Conservation (phyloP, 1,139 yeast species). For the Protomyces inundatus region DNA sequence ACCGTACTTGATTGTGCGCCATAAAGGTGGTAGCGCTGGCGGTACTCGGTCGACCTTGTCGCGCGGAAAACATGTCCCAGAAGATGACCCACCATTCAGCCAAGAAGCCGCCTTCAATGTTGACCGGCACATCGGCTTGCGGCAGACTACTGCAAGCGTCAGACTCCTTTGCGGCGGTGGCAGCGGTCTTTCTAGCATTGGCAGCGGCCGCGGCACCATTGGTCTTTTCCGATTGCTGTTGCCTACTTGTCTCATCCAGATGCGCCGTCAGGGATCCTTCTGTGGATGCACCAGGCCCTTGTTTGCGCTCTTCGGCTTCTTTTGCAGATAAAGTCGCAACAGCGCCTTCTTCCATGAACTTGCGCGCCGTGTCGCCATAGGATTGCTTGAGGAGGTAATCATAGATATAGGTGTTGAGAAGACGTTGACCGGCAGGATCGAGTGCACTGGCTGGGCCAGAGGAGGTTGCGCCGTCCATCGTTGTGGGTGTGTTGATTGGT, state of each 20-base stretch:
- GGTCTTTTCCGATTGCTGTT: not conserved
- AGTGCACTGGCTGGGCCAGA: not conserved
- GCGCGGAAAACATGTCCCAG: constrained; percentile 88
- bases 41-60: constrained; percentile 56
- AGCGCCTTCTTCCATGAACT: constrained; percentile 70
- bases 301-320: constrained; percentile 14
- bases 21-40: constrained; percentile 67
- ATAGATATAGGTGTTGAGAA: constrained; percentile 76
- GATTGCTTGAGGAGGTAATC: constrained; percentile 77
- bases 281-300: not conserved
- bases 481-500: not conserved
- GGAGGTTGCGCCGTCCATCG: not conserved
- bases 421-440: constrained; percentile 36
- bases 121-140: constrained; percentile 36
- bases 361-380: constrained; percentile 63
- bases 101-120: constrained; percentile 81
- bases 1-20: constrained; percentile 42
- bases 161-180: not conserved
- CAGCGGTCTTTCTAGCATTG: not conserved
- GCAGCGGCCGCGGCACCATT: not conserved
- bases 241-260: not conserved
- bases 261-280: not conserved
- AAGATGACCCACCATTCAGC: constrained; percentile 96
- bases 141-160: not conserved
- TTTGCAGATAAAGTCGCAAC: constrained; percentile 27